These are phyloP conservation scores for Erigeron philadelphicus DNA, from an alignment of 140 eudicot genomes.

Conservation along the genomic window DNA sequence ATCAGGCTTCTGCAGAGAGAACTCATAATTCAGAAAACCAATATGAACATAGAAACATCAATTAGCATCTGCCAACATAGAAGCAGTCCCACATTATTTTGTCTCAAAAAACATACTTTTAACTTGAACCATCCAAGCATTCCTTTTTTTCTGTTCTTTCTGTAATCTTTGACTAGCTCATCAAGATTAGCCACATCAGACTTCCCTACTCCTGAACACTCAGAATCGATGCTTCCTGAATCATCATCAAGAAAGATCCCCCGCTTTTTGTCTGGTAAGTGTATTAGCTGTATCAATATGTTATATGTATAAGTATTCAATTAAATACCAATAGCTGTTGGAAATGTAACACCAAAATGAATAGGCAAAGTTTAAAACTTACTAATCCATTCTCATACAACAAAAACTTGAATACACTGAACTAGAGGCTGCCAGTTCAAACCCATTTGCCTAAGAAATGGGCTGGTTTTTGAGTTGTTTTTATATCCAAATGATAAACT, in stretches of 20 bases:
- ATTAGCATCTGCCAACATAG: constrained; percentile 2
- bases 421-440: not conserved
- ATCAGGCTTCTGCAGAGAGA: constrained; percentile 58
- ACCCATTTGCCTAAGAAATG: too few relatives aligned
- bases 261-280: constrained; percentile 77
- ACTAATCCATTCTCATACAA: not conserved
- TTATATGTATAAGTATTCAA: constrained; percentile 11
- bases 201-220: constrained; percentile 44
- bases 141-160: constrained; percentile 58
- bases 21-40: not conserved
- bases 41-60: constrained; percentile 1
- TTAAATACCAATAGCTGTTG: not conserved
- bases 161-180: constrained; percentile 64
- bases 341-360: constrained; percentile 14
- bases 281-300: constrained; percentile 53
- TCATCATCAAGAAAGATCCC: constrained; percentile 63
- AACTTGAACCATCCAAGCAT: constrained; percentile 88
- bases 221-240: constrained; percentile 63
- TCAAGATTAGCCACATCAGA: constrained; percentile 53
- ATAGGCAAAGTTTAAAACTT: not conserved
- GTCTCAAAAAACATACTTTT: constrained; percentile 39
- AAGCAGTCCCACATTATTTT: not conserved
- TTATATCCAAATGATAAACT: too few relatives aligned
- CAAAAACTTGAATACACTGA: not conserved
- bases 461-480: too few relatives aligned